A percentile compares a stretch with the other conserved stretches of the same genome.
These are phyloP conservation scores for Plantago ovata DNA, from an alignment of 257 asterid species.

Conservation along the genomic window DNA sequence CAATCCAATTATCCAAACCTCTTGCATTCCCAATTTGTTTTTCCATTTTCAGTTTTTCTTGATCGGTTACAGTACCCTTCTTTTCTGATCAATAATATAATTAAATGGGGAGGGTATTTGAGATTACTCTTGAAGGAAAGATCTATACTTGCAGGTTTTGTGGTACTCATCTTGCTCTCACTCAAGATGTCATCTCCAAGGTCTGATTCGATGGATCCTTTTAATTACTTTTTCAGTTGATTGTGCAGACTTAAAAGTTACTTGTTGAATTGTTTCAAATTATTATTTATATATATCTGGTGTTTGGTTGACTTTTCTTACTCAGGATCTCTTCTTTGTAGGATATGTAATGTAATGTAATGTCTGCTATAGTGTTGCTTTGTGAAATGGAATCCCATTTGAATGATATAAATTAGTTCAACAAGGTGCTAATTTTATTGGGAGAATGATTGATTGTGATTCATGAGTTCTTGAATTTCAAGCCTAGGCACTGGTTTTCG, in stretches of 20 bases:
- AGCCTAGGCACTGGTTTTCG: not conserved
- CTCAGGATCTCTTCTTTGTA: too few species aligned
- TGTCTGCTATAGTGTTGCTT: too few species aligned
- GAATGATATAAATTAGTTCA: too few species aligned
- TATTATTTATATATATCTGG: too few species aligned
- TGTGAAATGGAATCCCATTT: too few species aligned
- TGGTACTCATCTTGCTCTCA: slow-evolving; percentile 71
- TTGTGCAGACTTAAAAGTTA: not conserved
- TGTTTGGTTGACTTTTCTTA: too few species aligned
- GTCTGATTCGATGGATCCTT: slow-evolving; percentile 30
- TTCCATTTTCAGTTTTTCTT: slow-evolving; percentile 2
- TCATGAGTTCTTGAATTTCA: not conserved
- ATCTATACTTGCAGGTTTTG: slow-evolving; percentile 87
- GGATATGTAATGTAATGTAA: too few species aligned
- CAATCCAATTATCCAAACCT: too few species aligned
- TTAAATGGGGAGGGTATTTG: slow-evolving; percentile 76
- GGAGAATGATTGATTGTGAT: too few species aligned
- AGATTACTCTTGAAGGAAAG: slow-evolving; percentile 68
- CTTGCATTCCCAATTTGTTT: slow-evolving; percentile 14
- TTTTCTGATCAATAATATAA: not conserved
- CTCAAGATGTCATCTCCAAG: slow-evolving; percentile 73
- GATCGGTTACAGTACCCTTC: slow-evolving; percentile 9
- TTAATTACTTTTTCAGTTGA: not conserved
- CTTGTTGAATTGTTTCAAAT: too few species aligned
- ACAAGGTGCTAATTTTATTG: too few species aligned